phyloP scores from a whole-genome alignment of 1,139 yeast genomes.

The Kodamaea arcana region DNA sequence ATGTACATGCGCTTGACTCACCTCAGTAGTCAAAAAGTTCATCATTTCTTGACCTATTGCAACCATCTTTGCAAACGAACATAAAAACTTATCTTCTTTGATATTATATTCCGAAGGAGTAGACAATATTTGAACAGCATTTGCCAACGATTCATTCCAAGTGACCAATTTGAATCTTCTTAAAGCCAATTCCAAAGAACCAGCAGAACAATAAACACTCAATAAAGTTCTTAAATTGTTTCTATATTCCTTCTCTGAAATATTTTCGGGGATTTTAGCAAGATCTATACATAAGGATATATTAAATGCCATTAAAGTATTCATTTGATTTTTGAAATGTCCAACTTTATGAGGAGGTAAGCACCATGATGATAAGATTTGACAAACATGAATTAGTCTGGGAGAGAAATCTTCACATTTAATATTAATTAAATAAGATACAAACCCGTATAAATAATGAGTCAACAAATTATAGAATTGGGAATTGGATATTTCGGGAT shows the following conservation, averaged over 20 bases:
- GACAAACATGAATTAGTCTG: slow-evolving; percentile 39
- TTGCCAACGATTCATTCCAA: slow-evolving; percentile 44
- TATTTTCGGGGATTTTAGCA: slow-evolving; percentile 17
- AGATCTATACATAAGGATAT: slow-evolving; percentile 47
- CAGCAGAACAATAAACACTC: slow-evolving; percentile 48
- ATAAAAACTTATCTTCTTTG: slow-evolving; percentile 32
- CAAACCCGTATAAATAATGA: slow-evolving; percentile 42
- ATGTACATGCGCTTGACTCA: neutral
- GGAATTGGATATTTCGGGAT: slow-evolving; percentile 1
- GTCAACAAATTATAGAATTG: slow-evolving; percentile 35
- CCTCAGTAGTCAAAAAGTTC: slow-evolving; percentile 19
- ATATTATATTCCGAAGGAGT: slow-evolving; percentile 19
- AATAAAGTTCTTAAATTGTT: slow-evolving; percentile 40
- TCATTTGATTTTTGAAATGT: slow-evolving; percentile 49
- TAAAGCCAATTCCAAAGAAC: slow-evolving; percentile 45
- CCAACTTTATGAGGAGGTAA: slow-evolving; percentile 49
- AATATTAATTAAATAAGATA: slow-evolving; percentile 42
- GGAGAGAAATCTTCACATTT: slow-evolving; percentile 40
- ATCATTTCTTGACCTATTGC: slow-evolving; percentile 44
- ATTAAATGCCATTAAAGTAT: slow-evolving; percentile 41
- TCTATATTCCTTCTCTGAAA: slow-evolving; percentile 19
- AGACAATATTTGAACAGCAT: slow-evolving; percentile 29
- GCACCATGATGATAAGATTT: slow-evolving; percentile 48
- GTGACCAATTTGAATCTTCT: slow-evolving; percentile 46
- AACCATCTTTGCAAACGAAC: slow-evolving; percentile 36